These are phyloP conservation scores for Cladosporium austrohemisphaericum DNA, from an alignment of 2,329 filamentous ascomycete genomes.

Conservation along the genomic window DNA sequence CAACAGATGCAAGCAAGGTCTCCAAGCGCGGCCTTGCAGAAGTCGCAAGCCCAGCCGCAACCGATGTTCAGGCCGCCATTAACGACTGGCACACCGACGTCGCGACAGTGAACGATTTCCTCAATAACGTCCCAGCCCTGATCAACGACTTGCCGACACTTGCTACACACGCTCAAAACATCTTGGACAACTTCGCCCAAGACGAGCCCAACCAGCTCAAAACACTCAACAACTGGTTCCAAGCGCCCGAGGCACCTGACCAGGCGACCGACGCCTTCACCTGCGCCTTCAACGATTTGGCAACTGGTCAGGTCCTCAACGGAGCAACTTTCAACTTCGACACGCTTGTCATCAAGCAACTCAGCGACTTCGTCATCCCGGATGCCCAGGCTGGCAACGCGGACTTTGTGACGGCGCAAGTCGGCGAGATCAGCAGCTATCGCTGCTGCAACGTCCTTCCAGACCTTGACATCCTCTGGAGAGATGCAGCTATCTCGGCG, in stretches of 20 bases:
- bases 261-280: conserved; percentile 16
- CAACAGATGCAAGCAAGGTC: too few relatives aligned
- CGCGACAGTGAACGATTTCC: conserved; percentile 52
- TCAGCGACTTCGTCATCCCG: conserved; percentile 14
- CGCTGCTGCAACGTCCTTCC: conserved; percentile 26
- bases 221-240: conserved; percentile 16
- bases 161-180: conserved; percentile 13
- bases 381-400: conserved; percentile 9
- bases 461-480: conserved; percentile 17
- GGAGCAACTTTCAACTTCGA: conserved; percentile 17
- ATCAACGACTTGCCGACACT: conserved; percentile 9
- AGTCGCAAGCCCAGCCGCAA: too few relatives aligned
- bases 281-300: conserved; percentile 16
- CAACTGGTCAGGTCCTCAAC: conserved; percentile 1
- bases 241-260: not conserved
- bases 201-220: conserved; percentile 24
- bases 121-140: conserved; percentile 45
- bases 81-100: conserved; percentile 40
- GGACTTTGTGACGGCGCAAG: conserved; percentile 9
- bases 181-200: not conserved
- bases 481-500: not conserved
- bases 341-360: conserved; percentile 20
- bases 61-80: conserved; percentile 18
- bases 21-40: too few relatives aligned
- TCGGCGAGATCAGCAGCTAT: conserved; percentile 21